Conservation (phyloP, 1,284 basidiomycete species). For the Gomphus bonarii region DNA sequence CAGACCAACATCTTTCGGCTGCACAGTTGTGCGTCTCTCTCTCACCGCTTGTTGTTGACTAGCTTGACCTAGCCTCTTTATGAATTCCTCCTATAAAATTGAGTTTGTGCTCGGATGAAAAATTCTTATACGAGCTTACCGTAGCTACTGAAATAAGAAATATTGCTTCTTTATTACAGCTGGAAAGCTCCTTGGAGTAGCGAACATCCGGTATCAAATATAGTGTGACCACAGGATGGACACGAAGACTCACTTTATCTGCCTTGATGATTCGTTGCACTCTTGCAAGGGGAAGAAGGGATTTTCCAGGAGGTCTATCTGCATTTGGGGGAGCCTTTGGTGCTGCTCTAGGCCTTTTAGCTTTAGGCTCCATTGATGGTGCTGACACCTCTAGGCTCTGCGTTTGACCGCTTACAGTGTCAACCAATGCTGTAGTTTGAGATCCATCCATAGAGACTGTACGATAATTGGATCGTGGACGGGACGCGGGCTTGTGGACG, state of each 20-base stretch:
- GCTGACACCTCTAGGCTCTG: neutral
- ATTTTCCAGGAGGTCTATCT: constrained; percentile 36
- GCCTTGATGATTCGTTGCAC: constrained; percentile 75
- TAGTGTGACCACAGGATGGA: neutral
- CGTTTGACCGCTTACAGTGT: neutral
- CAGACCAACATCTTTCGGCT: constrained; percentile 61
- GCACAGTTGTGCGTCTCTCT: constrained; percentile 57
- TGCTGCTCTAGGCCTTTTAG: neutral
- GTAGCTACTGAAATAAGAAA: constrained; percentile 66
- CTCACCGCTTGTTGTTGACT: constrained; percentile 48
- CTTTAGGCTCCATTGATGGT: neutral
- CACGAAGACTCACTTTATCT: constrained; percentile 43
- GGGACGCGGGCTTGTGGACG: neutral
- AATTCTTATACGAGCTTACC: constrained; percentile 13
- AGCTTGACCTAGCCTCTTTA: constrained; percentile 51
- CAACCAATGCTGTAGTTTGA: neutral
- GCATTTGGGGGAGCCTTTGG: constrained; percentile 6
- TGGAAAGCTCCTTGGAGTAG: constrained; percentile 53
- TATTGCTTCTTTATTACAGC: constrained; percentile 61
- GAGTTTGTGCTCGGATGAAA: neutral
- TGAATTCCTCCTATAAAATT: constrained; percentile 49
- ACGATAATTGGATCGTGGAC: neutral
- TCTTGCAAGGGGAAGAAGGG: constrained; percentile 56
- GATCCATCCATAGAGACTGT: neutral
- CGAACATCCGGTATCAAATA: neutral